Evolutionary conservation across 2,329 filamentous ascomycete genomes (phyloP).

Genomic region (Fusarium domesticum): DNA sequence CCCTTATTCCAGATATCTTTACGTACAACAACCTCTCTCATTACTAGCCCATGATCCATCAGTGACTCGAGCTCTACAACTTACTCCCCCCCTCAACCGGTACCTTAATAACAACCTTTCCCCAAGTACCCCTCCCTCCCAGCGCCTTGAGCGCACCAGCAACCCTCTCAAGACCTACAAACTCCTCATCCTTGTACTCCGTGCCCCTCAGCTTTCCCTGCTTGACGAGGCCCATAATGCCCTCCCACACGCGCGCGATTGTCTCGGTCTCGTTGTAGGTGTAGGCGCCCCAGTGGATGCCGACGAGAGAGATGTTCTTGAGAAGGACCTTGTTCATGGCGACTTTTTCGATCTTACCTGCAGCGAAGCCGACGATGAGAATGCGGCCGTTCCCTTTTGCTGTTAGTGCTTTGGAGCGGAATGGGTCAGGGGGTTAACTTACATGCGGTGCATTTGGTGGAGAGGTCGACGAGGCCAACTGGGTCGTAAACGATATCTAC

Average conservation of each 20-base stretch:
- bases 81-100: slow-evolving; percentile 63
- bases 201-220: slow-evolving; percentile 79
- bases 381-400: slow-evolving; percentile 69
- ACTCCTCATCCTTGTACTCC: slow-evolving; percentile 77
- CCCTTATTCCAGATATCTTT: neutral
- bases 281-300: slow-evolving; percentile 90
- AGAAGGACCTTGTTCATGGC: slow-evolving; percentile 88
- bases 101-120: slow-evolving; percentile 89
- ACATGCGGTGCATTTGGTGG: slow-evolving; percentile 86
- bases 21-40: no score
- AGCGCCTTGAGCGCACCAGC: slow-evolving; percentile 73
- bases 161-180: slow-evolving; percentile 76
- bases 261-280: slow-evolving; percentile 67
- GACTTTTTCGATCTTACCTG: slow-evolving; percentile 76
- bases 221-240: slow-evolving; percentile 73
- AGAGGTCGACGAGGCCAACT: slow-evolving; percentile 82
- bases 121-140: slow-evolving; percentile 83
- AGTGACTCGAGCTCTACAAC: no score
- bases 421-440: neutral
- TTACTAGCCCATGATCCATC: no score
- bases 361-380: slow-evolving; percentile 83
- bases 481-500: slow-evolving; percentile 96
- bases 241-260: slow-evolving; percentile 74
- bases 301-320: slow-evolving; percentile 90
- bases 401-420: neutral